Evolutionary conservation across 352 stramenopile species (phyloP).

Genomic region (Pelagophyceae sp.): DNA sequence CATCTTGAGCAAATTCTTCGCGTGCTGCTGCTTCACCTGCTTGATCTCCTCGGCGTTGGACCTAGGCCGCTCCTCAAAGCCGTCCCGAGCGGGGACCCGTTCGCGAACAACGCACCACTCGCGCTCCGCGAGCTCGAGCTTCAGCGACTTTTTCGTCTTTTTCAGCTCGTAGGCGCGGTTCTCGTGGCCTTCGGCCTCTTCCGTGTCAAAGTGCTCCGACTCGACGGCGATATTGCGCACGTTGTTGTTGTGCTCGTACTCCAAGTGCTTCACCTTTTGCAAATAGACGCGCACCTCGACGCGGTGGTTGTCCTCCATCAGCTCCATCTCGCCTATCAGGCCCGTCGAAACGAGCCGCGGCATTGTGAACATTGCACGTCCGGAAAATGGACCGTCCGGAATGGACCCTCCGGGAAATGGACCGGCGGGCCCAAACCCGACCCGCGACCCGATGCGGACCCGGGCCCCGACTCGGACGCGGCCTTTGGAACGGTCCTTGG

Average conservation of each 20-base stretch:
- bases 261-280: conserved; percentile 86
- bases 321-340: conserved; percentile 91
- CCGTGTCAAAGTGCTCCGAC: conserved; percentile 53
- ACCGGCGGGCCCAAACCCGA: no score
- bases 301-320: conserved; percentile 87
- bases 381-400: no score
- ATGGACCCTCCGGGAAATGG: no score
- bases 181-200: conserved; percentile 56
- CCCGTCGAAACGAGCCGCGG: no score
- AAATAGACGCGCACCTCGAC: conserved; percentile 78
- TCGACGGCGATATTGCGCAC: conserved; percentile 68
- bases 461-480: no score
- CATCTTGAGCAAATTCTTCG: conserved; percentile 81
- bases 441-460: no score
- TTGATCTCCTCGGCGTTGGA: conserved; percentile 70
- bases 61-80: background rate
- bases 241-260: conserved; percentile 88
- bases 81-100: background rate
- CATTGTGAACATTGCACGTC: no score
- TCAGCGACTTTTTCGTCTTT: conserved; percentile 29
- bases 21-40: conserved; percentile 74
- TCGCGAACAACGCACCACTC: background rate
- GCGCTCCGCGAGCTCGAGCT: conserved; percentile 33
- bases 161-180: conserved; percentile 18
- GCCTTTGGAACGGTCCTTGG: conserved; percentile 80